phyloP scores from a whole-genome alignment of 176 grass and related monocot species.

The Sorghum bicolor region DNA sequence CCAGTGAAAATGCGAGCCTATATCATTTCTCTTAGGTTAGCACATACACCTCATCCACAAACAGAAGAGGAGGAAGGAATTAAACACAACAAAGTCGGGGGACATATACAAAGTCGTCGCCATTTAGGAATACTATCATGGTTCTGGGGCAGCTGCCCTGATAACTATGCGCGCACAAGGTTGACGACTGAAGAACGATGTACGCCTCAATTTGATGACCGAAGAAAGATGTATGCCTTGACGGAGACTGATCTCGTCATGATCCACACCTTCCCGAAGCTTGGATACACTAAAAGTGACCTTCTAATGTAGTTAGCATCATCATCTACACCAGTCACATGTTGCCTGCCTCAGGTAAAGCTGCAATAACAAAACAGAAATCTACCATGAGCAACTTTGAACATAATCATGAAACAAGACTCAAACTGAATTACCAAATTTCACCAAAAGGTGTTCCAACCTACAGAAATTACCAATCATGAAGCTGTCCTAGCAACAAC shows the following conservation, averaged over 20 bases:
- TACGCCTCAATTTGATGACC: not conserved
- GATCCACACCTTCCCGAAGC: slow-evolving; percentile 20
- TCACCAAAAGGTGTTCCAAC: not conserved
- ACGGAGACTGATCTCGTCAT: slow-evolving; percentile 1
- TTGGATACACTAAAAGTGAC: slow-evolving; percentile 28
- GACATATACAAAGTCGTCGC: slow-evolving; percentile 20
- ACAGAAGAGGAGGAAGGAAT: slow-evolving; percentile 2
- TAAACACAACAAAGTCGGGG: slow-evolving; percentile 22
- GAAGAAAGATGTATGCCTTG: slow-evolving; percentile 6
- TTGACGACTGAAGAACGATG: not conserved
- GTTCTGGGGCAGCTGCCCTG: not conserved
- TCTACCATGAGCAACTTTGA: slow-evolving; percentile 2
- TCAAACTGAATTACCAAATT: not conserved
- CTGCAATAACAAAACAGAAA: slow-evolving; percentile 37
- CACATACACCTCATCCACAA: slow-evolving; percentile 1
- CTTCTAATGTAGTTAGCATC: slow-evolving; percentile 46
- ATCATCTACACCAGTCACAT: slow-evolving; percentile 27
- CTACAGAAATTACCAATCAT: not conserved
- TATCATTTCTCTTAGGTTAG: slow-evolving; percentile 33
- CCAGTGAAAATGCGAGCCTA: slow-evolving; percentile 30
- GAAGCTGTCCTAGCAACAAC: not conserved
- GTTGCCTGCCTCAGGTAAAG: slow-evolving; percentile 37
- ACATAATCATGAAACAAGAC: not conserved
- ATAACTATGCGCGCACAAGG: not conserved
- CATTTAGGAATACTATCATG: slow-evolving; percentile 27